Base-by-base conservation (phyloP, 2,329 filamentous ascomycete genomes). In the Diaporthe vexans region DNA sequence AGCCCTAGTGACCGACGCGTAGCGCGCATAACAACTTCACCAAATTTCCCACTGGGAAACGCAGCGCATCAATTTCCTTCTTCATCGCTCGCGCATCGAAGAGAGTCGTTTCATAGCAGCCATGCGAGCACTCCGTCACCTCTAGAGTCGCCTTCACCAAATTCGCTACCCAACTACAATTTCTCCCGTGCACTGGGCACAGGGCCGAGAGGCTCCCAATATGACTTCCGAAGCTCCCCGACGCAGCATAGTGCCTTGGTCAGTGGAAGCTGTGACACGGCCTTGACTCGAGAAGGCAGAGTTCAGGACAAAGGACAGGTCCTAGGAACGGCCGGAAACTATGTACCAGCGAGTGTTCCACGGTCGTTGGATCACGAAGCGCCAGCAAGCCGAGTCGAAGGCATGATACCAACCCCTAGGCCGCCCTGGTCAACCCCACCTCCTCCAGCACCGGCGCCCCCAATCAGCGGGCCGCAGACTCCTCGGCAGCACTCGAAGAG, bases 81-180 rank as follows among this genome's bases (percentile, higher is more conserved):
- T 24, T 37, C 59, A n/a, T 57, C 71, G 40, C 52, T 58, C 17
- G 51, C 67, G 46, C 29, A 51, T 17, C 48, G 72, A 17, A 52
- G 70, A 19, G 48, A 71, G 11, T 72, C 73, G 7, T n/a, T 68
- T 24, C 73, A 75, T 6, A 77, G 75, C 74, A 77, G 77, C 72
- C 76, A 79, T 73, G 75, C 74, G 61, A 77, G 76, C 56, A 75
- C 76, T 33, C 76, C 76, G 13, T 78, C 78, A 9, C 75, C 78
- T 19, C 74, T 77, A 43, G 75, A 79, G 33, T 76, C 76, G 59
- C 76, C 75, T 24, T 77, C 77, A 24, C 78, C 76, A 29, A 69
- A 72, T 19, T 76, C 76, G 24, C 48, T 63, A 37, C 56, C 59
- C 17, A 24, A 43, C 48, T 73, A 65, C 40, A 65, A 54, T 51